These are phyloP conservation scores for Fagopyrum esculentum DNA, from an alignment of 148 eudicot genomes.

Conservation along the genomic window DNA sequence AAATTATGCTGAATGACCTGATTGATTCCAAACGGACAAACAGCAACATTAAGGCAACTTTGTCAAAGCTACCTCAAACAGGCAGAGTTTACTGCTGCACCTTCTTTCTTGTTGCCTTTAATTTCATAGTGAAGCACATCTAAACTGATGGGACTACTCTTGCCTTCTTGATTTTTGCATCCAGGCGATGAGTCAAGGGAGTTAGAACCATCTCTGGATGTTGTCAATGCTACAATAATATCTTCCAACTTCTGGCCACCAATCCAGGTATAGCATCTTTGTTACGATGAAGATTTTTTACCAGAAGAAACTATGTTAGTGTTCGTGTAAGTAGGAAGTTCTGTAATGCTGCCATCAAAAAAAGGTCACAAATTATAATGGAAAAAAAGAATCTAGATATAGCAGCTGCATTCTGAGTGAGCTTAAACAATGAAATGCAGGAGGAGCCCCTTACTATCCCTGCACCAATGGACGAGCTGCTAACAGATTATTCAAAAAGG, in stretches of 20 bases:
- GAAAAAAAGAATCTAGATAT: not conserved
- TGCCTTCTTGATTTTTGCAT: constrained; percentile 13
- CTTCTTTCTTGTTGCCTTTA: not conserved
- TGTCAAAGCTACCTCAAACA: constrained; percentile 49
- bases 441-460: constrained; percentile 76
- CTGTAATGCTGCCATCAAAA: not conserved
- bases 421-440: constrained; percentile 31
- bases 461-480: constrained; percentile 59
- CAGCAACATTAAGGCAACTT: constrained; percentile 82
- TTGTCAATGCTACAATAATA: constrained; percentile 75
- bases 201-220: constrained; percentile 45
- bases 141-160: not conserved
- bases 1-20: constrained; percentile 97
- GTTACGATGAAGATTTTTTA: not conserved
- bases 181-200: constrained; percentile 38
- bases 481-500: constrained; percentile 86
- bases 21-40: constrained; percentile 91
- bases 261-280: constrained; percentile 55
- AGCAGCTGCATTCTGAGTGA: not conserved
- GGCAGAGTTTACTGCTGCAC: constrained; percentile 25
- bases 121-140: not conserved
- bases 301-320: not conserved
- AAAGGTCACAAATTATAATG: not conserved
- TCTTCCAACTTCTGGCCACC: constrained; percentile 99
- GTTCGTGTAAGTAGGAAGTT: not conserved